Percentiles rank a stretch among this genome's conserved stretches.
Conservation (phyloP, 1,139 yeast species). For the Protomyces arabidopsidicola region DNA sequence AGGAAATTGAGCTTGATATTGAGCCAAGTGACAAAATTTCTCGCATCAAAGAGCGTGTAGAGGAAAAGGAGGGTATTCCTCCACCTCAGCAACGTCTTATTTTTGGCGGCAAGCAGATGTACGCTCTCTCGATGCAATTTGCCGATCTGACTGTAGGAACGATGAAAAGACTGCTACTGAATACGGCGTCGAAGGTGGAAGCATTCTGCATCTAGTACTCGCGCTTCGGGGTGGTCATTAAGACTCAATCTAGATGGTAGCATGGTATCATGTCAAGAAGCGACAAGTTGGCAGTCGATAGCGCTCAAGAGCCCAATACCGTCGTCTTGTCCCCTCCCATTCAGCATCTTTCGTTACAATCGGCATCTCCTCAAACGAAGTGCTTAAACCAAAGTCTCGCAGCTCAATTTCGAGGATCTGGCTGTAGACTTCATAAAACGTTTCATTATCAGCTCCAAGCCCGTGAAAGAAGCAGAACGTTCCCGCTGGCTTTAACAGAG, state of each 20-base stretch:
- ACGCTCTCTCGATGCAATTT: constrained; percentile 36
- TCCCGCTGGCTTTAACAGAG: constrained; percentile 73
- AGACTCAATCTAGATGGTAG: not conserved
- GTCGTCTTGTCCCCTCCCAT: constrained; percentile 67
- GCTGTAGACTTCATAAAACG: constrained; percentile 83
- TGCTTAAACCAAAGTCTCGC: constrained; percentile 67
- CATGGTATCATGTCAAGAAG: constrained; percentile 9
- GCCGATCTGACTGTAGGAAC: constrained; percentile 44
- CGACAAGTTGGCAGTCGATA: constrained; percentile 29
- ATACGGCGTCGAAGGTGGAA: constrained; percentile 61
- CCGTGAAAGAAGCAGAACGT: constrained; percentile 90
- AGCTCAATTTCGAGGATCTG: constrained; percentile 76
- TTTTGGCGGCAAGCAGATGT: constrained; percentile 86
- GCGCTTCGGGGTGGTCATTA: constrained; percentile 76
- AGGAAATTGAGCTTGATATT: constrained; percentile 67
- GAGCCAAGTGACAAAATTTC: constrained; percentile 71
- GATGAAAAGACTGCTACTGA: constrained; percentile 67
- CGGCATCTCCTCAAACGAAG: constrained; percentile 46
- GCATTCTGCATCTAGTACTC: constrained; percentile 79
- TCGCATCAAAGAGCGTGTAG: constrained; percentile 85
- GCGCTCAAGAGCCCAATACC: constrained; percentile 54
- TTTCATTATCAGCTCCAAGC: constrained; percentile 88
- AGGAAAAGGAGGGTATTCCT: constrained; percentile 95
- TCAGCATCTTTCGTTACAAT: constrained; percentile 38
- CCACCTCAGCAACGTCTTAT: constrained; percentile 92